Evolutionary conservation across 2,329 filamentous ascomycete species (phyloP), one percentile per base, ranked within the genome.

Genomic region (Peltaster fructicola): DNA sequence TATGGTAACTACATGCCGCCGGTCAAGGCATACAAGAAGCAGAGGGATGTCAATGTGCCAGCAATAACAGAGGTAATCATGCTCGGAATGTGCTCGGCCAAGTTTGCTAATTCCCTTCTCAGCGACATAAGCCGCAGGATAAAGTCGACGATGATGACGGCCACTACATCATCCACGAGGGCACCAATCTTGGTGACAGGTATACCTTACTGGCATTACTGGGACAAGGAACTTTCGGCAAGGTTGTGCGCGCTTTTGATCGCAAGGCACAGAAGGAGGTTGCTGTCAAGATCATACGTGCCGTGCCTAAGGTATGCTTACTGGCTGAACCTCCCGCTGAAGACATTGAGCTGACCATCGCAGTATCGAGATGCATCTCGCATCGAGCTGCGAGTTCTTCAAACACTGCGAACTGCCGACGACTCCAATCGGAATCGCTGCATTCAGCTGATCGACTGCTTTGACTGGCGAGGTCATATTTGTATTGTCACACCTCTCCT

Each of bases 211-310:
- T 76, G 33, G 82, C 81, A 40, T 64, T 95, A 14, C 73, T 98
- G 8, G 88, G 88, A 12, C 88, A 98, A 54, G 88, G 88, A 35
- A 98, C 88, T 0, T 98, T 98, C 48, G 88, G 88, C 45, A 98
- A 98, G 52, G 88, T 98, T 9, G 88, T 98, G 10, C 77, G 93
- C 51, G 88, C 88, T 25, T 73, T 69, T 39, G 88, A 98, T 48
- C 69, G 69, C 32, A 67, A 68, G 41, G 73, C 72, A 34, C 74
- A 74, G 31, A 65, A 65, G 38, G 80, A 84, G 48, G 90, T 91
- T 38, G 88, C 88, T 16, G 81, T 98, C 52, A 98, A 98, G 53
- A 91, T 98, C 50, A 95, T 98, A 37, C 75, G 88, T 39, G 93
- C 88, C 1, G 88, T 98, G 8, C 88, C 92, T 46, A 98, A 98